Evolutionary conservation across 192 early-diverging fungal species (phyloP).

Genomic region (Funneliformis geosporum): DNA sequence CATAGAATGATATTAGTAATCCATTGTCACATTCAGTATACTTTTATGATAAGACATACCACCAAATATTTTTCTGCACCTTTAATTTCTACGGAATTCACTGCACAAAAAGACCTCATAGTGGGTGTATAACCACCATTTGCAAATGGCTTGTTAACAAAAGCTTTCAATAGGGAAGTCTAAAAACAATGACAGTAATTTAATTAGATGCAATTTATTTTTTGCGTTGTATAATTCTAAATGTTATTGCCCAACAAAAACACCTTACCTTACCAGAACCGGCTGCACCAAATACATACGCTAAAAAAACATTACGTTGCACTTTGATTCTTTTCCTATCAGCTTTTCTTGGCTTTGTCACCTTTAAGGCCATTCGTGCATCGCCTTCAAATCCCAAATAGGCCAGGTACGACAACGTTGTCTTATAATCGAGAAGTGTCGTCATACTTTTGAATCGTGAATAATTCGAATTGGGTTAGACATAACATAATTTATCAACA

Average conservation of each 20-base stretch:
- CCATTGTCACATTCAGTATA: not conserved
- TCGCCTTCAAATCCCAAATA: constrained; percentile 96
- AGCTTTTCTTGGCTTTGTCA: constrained; percentile 67
- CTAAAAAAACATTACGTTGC: constrained; percentile 88
- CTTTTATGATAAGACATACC: constrained; percentile 49
- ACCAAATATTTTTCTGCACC: constrained; percentile 94
- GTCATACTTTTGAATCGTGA: constrained; percentile 77
- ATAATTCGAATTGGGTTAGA: not conserved
- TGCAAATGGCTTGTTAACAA: constrained; percentile 83
- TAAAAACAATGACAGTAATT: constrained; percentile 31
- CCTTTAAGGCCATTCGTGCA: constrained; percentile 82
- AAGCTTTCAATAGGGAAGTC: constrained; percentile 81
- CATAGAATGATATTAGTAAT: not conserved
- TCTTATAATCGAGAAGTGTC: constrained; percentile 86
- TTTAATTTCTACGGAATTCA: constrained; percentile 94
- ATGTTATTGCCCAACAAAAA: not conserved
- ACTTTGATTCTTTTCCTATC: constrained; percentile 81
- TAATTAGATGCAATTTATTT: not conserved
- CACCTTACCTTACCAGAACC: constrained; percentile 83
- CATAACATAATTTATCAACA: not conserved
- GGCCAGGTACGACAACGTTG: constrained; percentile 91
- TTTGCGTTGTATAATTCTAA: not conserved
- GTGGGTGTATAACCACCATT: constrained; percentile 76
- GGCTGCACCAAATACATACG: constrained; percentile 93
- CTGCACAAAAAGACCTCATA: constrained; percentile 73